Conservation (phyloP, 2,329 filamentous ascomycete genomes). For the Colletotrichum cuscutae region DNA sequence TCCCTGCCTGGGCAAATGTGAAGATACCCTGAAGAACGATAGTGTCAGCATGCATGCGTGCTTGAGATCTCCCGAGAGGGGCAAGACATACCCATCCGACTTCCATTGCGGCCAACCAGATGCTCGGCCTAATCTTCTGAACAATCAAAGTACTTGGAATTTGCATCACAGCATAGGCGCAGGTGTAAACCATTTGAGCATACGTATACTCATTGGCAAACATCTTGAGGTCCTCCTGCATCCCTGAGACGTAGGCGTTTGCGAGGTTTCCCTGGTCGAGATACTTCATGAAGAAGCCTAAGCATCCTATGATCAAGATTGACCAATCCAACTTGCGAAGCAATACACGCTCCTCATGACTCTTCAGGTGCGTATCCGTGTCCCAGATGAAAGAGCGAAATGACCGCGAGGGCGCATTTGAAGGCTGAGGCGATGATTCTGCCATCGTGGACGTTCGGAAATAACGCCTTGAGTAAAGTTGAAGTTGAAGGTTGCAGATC, state of each 20-base stretch:
- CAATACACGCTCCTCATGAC: conserved; percentile 38
- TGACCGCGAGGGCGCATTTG: conserved; percentile 22
- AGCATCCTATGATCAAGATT: conserved; percentile 33
- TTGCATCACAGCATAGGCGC: conserved; percentile 40
- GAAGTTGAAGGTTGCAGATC: no score
- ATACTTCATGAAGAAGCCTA: conserved; percentile 37
- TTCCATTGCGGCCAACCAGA: conserved; percentile 42
- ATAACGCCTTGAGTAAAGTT: no score
- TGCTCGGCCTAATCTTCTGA: conserved; percentile 41
- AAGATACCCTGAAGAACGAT: not conserved
- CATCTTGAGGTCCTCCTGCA: conserved; percentile 41
- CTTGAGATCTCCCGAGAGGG: no score
- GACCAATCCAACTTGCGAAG: conserved; percentile 40
- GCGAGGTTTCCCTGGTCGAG: conserved; percentile 41
- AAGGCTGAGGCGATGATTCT: not conserved
- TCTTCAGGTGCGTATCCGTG: conserved; percentile 41
- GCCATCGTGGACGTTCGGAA: not conserved
- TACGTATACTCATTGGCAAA: conserved; percentile 41
- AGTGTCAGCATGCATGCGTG: no score
- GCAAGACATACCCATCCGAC: conserved; percentile 36
- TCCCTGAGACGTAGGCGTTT: conserved; percentile 42
- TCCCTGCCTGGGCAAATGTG: conserved; percentile 23
- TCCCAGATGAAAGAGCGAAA: conserved; percentile 45
- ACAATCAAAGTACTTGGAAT: conserved; percentile 42
- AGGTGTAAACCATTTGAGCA: conserved; percentile 37